Percentiles rank a stretch among this genome's conserved stretches.
These are phyloP conservation scores for Clarireedia homoeocarpa DNA, from an alignment of 2,329 filamentous ascomycete species.

Conservation along the genomic window DNA sequence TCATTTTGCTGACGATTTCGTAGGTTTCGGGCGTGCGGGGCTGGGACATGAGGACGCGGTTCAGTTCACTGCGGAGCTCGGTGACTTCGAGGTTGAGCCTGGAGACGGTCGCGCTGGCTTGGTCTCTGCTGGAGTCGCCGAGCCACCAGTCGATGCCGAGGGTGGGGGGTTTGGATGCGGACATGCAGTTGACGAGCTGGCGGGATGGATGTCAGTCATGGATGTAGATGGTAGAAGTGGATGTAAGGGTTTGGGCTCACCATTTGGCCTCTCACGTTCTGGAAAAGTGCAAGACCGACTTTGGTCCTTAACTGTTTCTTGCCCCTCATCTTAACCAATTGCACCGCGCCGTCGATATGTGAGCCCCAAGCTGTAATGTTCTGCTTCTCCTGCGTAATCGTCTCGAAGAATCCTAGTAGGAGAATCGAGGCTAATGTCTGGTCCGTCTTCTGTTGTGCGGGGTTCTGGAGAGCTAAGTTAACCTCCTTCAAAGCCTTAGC, in stretches of 20 bases:
- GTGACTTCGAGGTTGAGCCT: constrained; percentile 45
- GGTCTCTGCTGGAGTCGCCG: constrained; percentile 42
- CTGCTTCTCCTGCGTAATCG: constrained; percentile 43
- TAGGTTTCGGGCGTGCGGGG: constrained; percentile 42
- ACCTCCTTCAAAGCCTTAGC: constrained; percentile 45
- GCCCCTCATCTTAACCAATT: constrained; percentile 50
- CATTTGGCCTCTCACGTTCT: constrained; percentile 54
- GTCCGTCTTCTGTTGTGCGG: constrained; percentile 43
- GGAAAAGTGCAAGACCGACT: constrained; percentile 47
- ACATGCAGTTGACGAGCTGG: constrained; percentile 50
- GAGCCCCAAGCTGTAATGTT: constrained; percentile 53
- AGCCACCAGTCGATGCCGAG: constrained; percentile 56
- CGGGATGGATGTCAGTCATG: neutral
- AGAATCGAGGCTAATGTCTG: constrained; percentile 51
- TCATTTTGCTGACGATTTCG: constrained; percentile 43
- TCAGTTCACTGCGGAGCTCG: constrained; percentile 48
- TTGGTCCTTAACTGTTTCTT: constrained; percentile 46
- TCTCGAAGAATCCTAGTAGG: constrained; percentile 52
- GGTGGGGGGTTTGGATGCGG: constrained; percentile 42
- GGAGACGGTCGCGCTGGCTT: constrained; percentile 36
- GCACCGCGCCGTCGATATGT: constrained; percentile 56
- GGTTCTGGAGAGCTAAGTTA: constrained; percentile 45
- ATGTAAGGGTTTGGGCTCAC: constrained; percentile 30
- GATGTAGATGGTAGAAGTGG: neutral
- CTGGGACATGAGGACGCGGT: constrained; percentile 39